phyloP scores from a whole-genome alignment of 2,329 filamentous ascomycete species.

The Colletotrichum graminicola region DNA sequence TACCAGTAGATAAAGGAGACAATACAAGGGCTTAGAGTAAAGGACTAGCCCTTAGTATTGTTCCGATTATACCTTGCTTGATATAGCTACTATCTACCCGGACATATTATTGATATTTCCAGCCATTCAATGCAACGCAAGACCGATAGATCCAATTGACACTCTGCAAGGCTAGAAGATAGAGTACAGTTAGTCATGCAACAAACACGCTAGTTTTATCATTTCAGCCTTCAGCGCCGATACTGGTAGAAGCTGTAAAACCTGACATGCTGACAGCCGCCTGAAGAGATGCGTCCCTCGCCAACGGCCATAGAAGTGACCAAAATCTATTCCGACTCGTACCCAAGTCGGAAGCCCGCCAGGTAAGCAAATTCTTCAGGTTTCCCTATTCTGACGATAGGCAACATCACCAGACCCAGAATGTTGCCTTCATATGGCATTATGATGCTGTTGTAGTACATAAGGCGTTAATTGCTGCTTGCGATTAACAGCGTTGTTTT shows the following conservation, averaged over 20 bases:
- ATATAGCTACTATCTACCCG: not conserved
- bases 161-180: not conserved
- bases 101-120: not conserved
- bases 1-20: not conserved
- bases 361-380: conserved; percentile 44
- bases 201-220: fast-evolving
- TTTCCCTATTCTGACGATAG: no score
- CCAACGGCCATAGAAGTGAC: conserved; percentile 29
- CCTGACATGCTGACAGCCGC: not conserved
- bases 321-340: conserved; percentile 46
- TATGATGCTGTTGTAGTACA: no score
- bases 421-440: no score
- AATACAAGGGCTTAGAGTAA: not conserved
- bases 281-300: not conserved
- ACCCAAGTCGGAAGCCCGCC: conserved; percentile 46
- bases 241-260: no score
- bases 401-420: no score
- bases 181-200: not conserved
- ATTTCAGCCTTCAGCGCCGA: no score
- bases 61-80: not conserved
- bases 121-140: not conserved
- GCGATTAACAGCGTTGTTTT: no score
- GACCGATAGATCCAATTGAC: not conserved
- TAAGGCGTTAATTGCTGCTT: no score
- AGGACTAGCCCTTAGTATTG: not conserved